Evolutionary conservation across 148 eudicot species (phyloP).

Genomic region (Dianthus caryophyllus): DNA sequence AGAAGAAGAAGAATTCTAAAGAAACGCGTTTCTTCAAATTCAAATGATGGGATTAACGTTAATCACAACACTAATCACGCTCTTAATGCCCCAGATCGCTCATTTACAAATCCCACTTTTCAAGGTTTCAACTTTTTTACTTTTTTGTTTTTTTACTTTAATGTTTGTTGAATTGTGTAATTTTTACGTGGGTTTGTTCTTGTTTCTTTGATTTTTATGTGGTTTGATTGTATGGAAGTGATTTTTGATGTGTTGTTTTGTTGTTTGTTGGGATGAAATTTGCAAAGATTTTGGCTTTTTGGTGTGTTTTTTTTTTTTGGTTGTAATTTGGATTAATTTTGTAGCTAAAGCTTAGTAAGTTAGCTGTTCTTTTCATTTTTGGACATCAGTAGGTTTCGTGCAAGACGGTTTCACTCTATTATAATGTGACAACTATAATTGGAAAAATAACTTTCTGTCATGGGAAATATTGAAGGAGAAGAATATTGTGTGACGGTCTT

Average conservation of each 20-base stretch:
- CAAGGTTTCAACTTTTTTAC: conserved; percentile 42
- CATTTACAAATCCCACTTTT: conserved; percentile 47
- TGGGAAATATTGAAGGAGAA: too few species aligned
- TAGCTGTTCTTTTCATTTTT: too few species aligned
- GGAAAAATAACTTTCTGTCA: too few species aligned
- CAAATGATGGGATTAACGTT: conserved; percentile 20
- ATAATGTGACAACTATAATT: too few species aligned
- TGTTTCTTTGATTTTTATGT: background rate
- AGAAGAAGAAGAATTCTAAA: conserved; percentile 37
- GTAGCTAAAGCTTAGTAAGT: conserved; percentile 13
- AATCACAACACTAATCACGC: conserved; percentile 13
- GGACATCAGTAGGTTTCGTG: too few species aligned
- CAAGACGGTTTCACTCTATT: too few species aligned
- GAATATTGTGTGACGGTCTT: too few species aligned
- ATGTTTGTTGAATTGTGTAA: background rate
- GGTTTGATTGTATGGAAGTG: too few species aligned
- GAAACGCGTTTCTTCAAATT: conserved; percentile 40
- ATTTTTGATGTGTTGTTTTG: too few species aligned
- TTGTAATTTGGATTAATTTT: conserved; percentile 6
- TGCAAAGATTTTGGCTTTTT: too few species aligned
- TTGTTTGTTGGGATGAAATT: too few species aligned
- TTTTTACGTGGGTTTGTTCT: conserved; percentile 1
- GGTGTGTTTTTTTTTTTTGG: too few species aligned
- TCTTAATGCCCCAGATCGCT: conserved; percentile 34
- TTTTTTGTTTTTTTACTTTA: background rate